Evolutionary conservation across 2,329 filamentous ascomycete genomes (phyloP), one percentile per base, ranked within the genome.

Genomic region (Fusarium praegraminearum): DNA sequence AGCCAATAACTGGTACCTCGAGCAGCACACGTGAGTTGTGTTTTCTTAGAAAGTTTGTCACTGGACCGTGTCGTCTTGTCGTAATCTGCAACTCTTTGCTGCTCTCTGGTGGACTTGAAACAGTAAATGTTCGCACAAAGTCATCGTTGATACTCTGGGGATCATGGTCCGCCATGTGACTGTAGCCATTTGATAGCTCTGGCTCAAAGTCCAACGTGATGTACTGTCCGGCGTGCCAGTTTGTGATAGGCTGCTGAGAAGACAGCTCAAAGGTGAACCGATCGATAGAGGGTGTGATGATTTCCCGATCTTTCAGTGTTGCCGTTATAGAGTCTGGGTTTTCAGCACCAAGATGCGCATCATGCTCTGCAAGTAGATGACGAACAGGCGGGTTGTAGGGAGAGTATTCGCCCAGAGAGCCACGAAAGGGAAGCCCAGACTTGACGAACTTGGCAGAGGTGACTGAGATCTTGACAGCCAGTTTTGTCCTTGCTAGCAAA

Each of bases 61-160:
- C 91, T 0, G 86, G 83, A 0, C 93, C 93, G 45, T 93, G 87
- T 55, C 84, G 88, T 18, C 92, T 81, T 2, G 89, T 87, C 7
- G 92, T 95, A 66, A 97, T 90, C 71, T 94, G 89, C 58, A 96
- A 85, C 72, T 89, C 84, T 58, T 70, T 77, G 1, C 45, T 52
- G 49, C 68, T 77, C 53, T 53, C 67, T 0, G 89, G 87, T 2
- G 82, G 78, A 3, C 86, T 92, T 2, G 91, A 92, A 1, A 97
- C 85, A 3, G 93, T 97, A 75, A 97, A 97, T 0, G 93, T 97
- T 30, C 93, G 84, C 7, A 96, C 83, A 66, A 89, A 94, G 76
- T 97, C 93, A 76, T 97, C 93, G 73, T 97, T 97, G 18, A 97
- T 78, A 71, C 89, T 92, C 68, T 85, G 85, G 7, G 93, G 93